Evolutionary conservation across 2,329 filamentous ascomycete genomes (phyloP), one percentile per base, ranked within the genome.

Genomic region (Verticillium zaregamsianum): DNA sequence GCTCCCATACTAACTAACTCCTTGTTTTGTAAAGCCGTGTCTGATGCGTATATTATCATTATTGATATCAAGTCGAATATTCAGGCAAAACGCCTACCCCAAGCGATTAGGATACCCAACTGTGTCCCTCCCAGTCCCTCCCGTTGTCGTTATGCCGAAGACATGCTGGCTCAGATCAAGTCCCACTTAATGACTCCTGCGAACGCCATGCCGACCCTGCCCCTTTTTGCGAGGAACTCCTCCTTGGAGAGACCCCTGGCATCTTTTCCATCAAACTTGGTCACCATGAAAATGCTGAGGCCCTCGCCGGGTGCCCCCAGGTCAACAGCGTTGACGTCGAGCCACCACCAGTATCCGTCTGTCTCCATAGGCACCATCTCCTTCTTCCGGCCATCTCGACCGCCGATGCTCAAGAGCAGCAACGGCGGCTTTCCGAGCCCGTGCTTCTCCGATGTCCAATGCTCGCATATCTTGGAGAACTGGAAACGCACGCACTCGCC

Each of bases 291-390:
- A 33, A 95, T 74, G 66, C 82, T 82, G 6, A 94, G 77, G 59
- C 82, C 85, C 74, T 93, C 86, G 0, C 91, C 91, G 0, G 87
- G 84, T 0, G 79, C 80, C 1, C 92, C 92, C 23, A 96, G 76
- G 62, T 88, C 83, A 35, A 79, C 74, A 1, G 86, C 82, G 31
- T 82, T 79, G 4, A 97, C 83, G 74, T 97, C 94, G 2, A 87
- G 76, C 87, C 91, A 96, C 86, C 90, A 96, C 76, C 89, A 87
- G 70, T 84, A 90, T 15, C 90, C 91, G 63, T 94, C 90, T n/a
- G 86, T 90, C 58, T 91, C 84, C 60, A 97, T 85, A 0, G 90
- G 86, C 1, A 94, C 76, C 60, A 86, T 82, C 54, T 93, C 86
- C 11, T 89, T 84, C 58, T 88, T 85, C 8, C 84, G 78, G 0